These are phyloP conservation scores for Spathaspora boniae DNA, from an alignment of 805 yeast genomes.

Conservation along the genomic window DNA sequence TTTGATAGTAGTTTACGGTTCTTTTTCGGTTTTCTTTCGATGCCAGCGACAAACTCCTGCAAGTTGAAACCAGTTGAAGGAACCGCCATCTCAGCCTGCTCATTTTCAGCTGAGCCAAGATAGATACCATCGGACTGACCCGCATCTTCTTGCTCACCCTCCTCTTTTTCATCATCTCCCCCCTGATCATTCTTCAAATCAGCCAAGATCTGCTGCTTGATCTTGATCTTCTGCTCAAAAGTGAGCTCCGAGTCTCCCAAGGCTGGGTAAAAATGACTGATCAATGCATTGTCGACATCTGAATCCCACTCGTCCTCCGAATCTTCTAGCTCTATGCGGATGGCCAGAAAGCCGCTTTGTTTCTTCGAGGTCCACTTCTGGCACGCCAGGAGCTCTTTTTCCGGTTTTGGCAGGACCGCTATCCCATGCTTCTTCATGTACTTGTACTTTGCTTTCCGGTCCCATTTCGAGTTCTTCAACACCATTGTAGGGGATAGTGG, in stretches of 20 bases:
- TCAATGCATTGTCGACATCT: conserved; percentile 37
- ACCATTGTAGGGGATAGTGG: conserved; percentile 38
- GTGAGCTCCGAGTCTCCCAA: conserved; percentile 26
- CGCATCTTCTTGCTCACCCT: conserved; percentile 9
- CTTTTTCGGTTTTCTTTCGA: conserved; percentile 15
- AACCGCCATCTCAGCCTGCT: conserved; percentile 3
- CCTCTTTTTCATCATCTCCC: conserved; percentile 12
- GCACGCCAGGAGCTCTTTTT: conserved; percentile 12
- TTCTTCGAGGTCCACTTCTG: conserved; percentile 37
- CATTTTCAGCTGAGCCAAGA: conserved; percentile 25
- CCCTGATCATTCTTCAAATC: conserved; percentile 19
- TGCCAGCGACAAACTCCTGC: conserved; percentile 19
- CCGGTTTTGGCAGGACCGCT: conserved; percentile 11
- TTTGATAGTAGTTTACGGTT: conserved; percentile 28
- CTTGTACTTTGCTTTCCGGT: conserved; percentile 37
- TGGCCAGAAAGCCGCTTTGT: conserved; percentile 7
- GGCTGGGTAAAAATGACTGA: conserved; percentile 39
- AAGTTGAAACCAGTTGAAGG: conserved; percentile 15
- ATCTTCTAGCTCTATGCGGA: conserved; percentile 22
- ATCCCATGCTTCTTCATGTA: conserved; percentile 42
- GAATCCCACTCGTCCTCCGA: conserved; percentile 39
- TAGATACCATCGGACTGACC: conserved; percentile 33
- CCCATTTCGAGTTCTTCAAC: conserved; percentile 42
- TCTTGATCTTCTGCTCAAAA: conserved; percentile 31
- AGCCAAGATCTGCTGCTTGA: conserved; percentile 32